Conservation (phyloP, 2,329 filamentous ascomycete species). For the Pyricularia pennisetigena region DNA sequence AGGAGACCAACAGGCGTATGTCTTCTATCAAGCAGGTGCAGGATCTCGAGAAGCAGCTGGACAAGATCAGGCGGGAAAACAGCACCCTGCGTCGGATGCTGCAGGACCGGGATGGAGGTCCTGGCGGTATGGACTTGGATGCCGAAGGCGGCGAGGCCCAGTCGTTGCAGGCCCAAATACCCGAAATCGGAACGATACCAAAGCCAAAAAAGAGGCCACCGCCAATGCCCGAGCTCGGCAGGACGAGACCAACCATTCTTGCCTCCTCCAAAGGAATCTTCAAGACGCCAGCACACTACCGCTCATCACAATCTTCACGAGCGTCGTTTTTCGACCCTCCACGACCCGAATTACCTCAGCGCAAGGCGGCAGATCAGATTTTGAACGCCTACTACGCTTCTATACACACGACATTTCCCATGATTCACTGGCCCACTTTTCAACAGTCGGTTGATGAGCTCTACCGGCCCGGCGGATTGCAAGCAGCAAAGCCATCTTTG, state of each 20-base stretch:
- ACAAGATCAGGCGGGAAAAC: constrained; percentile 72
- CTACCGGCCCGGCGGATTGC: constrained; percentile 55
- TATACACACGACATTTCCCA: constrained; percentile 71
- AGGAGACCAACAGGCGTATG: constrained; percentile 97
- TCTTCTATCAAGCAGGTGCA: constrained; percentile 99
- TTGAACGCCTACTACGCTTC: constrained; percentile 67
- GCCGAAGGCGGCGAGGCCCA: constrained; percentile 29
- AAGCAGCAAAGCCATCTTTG: constrained; percentile 58
- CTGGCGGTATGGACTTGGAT: constrained; percentile 18
- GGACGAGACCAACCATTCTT: constrained; percentile 63
- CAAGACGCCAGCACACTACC: constrained; percentile 63
- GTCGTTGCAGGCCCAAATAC: constrained; percentile 44
- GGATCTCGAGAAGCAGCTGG: constrained; percentile 87
- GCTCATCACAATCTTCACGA: constrained; percentile 30
- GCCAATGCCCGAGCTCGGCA: constrained; percentile 57
- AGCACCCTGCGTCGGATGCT: constrained; percentile 59
- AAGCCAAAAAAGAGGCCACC: constrained; percentile 52
- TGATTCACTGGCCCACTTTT: constrained; percentile 83
- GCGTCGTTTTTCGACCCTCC: constrained; percentile 23
- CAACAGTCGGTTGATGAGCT: constrained; percentile 65
- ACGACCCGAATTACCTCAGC: constrained; percentile 59
- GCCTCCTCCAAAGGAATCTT: constrained; percentile 70
- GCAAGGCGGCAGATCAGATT: constrained; percentile 59
- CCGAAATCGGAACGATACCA: constrained; percentile 56
- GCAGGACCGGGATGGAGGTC: constrained; percentile 31